Conservation (phyloP, 2,329 filamentous ascomycete genomes). For the Trichoderma sp. region DNA sequence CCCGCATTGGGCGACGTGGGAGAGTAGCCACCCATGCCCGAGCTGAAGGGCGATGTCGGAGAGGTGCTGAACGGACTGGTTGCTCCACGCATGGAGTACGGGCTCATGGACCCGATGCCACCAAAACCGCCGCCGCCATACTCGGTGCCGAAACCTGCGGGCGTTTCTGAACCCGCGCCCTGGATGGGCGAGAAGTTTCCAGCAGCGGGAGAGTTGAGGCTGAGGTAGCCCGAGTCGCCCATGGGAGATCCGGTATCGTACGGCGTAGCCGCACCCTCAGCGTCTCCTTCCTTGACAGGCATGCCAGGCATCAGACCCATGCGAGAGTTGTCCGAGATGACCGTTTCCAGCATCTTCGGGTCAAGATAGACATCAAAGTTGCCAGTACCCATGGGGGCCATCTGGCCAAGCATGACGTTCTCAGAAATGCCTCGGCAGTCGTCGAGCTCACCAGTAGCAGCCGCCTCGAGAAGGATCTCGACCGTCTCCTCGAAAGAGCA, state of each 20-base stretch:
- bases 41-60: slow-evolving; percentile 63
- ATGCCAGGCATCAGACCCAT: slow-evolving; percentile 81
- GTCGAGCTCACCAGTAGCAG: slow-evolving; percentile 90
- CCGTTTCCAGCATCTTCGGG: slow-evolving; percentile 91
- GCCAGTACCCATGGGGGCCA: slow-evolving; percentile 95
- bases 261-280: slow-evolving; percentile 86
- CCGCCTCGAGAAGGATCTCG: slow-evolving; percentile 94
- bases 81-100: slow-evolving; percentile 61
- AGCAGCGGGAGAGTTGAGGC: slow-evolving; percentile 63
- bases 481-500: slow-evolving; percentile 99
- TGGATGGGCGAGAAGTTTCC: slow-evolving; percentile 78
- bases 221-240: slow-evolving; percentile 68
- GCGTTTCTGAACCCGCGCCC: slow-evolving; percentile 70
- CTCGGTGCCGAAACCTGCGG: slow-evolving; percentile 65
- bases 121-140: slow-evolving; percentile 58
- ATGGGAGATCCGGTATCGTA: slow-evolving; percentile 88
- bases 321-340: slow-evolving; percentile 88
- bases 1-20: slow-evolving; percentile 73
- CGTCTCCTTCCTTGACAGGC: slow-evolving; percentile 71
- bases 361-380: slow-evolving; percentile 94
- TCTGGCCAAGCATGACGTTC: slow-evolving; percentile 96
- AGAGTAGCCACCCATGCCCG: slow-evolving; percentile 65
- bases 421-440: slow-evolving; percentile 98
- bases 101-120: slow-evolving; percentile 59
- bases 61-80: slow-evolving; percentile 78